Base-by-base conservation (phyloP, 768 basidiomycete species). In the Russula sp. region DNA sequence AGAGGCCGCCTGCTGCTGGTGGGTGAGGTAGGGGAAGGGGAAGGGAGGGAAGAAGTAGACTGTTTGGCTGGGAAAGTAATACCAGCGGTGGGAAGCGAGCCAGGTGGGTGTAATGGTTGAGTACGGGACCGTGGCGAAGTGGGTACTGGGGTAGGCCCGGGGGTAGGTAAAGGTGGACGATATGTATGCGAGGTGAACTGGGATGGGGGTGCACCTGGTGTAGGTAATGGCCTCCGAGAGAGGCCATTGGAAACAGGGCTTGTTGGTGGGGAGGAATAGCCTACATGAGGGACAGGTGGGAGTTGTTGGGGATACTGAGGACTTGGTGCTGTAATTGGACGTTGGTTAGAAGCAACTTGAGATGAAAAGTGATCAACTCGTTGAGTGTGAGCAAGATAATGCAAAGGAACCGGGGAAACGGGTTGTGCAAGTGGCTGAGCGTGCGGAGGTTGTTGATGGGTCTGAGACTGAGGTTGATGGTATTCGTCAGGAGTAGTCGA, bases 191-290 rank as follows among this genome's bases (percentile, higher is more conserved):
- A 52, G 8, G 53, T 48, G 44, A 40, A 14, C 37, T 59, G 57
- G 8, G 58, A 58, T 37, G 58, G 51, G 9, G 67, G 58, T 14
- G 50, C 62, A 13, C 67, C 67, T n/a, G 67, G 67, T 8, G 67
- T 68, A 9, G 67, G 67, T 37, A 68, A 35, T 11, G 67, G 67
- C 35, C 67, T 66, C 42, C 67, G 59, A 34, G 60, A 63, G 27
- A 62, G 40, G 18, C 56, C 61, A 55, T 42, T 58, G 39, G 20
- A 48, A n/a, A 48, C 57, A 14, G 67, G 67, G 45, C 65, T 68
- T 4, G 61, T 68, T n/a, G 67, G 58, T 27, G 65, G 57, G 3
- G 63, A 60, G 4, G 53, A 52, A 39, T 58, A 47, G 9, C 47
- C 49, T 55, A 59, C 53, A 48, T 58, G 56, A 32, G 62, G 64